Base-by-base conservation (phyloP, 2,329 filamentous ascomycete genomes). In the Arthrobotrys iridis region DNA sequence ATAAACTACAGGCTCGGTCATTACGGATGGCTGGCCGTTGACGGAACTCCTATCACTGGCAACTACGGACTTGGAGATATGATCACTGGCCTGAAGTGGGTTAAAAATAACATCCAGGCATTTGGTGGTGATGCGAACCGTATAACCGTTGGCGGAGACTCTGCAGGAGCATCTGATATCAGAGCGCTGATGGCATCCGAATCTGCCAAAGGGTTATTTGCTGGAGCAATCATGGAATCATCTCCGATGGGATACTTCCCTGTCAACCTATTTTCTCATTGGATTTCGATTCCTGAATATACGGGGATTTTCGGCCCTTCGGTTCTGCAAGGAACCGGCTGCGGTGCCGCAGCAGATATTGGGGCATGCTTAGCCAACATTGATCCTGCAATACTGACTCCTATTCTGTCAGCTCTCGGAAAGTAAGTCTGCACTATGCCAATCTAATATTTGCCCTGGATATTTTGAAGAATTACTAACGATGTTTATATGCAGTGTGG, bases 41-140 rank as follows among this genome's bases (percentile, higher is more conserved):
- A 66, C 18, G 60, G 60, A 40, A 73, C 68, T 1, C 43, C 68
- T 15, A 46, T 73, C 5, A 73, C 68, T 0, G 82, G 89, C 1
- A 94, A 93, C 80, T 81, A 92, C 1, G 91, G 91, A 2, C 85
- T 92, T 2, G 84, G 91, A 0, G 91, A 94, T 79, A 90, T 93
- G 79, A 85, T 90, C 30, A 85, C 91, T 77, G 75, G 71, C 11
- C 24, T 79, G 10, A 76, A 78, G 33, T 79, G 78, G 78, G 70
- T 79, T 2, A 59, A 70, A 18, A 60, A 77, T 26, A 78, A 79
- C 41, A 77, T 77, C 35, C 35, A 45, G 13, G 55, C 62, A 0
- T 78, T 78, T 41, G 77, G 77, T 26, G 79, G 79, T 5, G 78
- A 80, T 52, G 57, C 78, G 1, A 43, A 60, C 4, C 75, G 71